These are phyloP conservation scores for Plasmodium relictum DNA, from an alignment of 169 alveolate genomes.

Conservation along the genomic window DNA sequence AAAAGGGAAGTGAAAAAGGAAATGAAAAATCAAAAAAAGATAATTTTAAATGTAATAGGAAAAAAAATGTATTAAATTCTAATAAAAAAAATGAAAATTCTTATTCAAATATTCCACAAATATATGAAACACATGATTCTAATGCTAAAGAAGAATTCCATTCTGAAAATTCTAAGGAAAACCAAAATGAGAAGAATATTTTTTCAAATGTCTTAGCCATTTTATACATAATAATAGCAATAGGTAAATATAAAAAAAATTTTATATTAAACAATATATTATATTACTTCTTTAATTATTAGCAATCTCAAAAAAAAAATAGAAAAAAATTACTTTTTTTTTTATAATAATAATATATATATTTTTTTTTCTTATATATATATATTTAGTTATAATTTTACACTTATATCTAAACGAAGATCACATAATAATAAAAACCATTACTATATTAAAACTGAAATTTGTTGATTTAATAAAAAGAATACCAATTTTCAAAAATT, in stretches of 20 bases:
- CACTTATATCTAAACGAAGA: constrained; percentile 66
- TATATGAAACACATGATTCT: constrained; percentile 72
- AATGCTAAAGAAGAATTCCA: constrained; percentile 29
- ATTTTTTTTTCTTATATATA: neutral
- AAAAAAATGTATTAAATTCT: constrained; percentile 10
- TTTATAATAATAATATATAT: neutral
- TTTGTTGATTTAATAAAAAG: constrained; percentile 50
- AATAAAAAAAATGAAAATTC: constrained; percentile 8
- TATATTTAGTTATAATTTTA: constrained; percentile 36
- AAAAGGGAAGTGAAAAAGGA: constrained; percentile 31
- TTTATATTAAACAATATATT: neutral
- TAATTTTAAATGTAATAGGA: constrained; percentile 31
- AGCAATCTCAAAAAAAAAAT: neutral
- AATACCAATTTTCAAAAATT: constrained; percentile 31
- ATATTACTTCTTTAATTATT: neutral
- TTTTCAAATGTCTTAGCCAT: constrained; percentile 48
- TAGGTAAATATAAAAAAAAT: constrained; percentile 14
- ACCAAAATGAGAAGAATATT: constrained; percentile 8
- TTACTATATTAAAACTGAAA: constrained; percentile 38
- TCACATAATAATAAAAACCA: constrained; percentile 56
- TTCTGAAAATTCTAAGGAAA: neutral
- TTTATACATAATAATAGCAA: constrained; percentile 56
- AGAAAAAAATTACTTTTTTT: neutral
- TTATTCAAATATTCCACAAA: constrained; percentile 50
- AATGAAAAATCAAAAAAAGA: constrained; percentile 30